Conservation (phyloP, 2,329 filamentous ascomycete genomes). For the Tolypocladium tundrense region DNA sequence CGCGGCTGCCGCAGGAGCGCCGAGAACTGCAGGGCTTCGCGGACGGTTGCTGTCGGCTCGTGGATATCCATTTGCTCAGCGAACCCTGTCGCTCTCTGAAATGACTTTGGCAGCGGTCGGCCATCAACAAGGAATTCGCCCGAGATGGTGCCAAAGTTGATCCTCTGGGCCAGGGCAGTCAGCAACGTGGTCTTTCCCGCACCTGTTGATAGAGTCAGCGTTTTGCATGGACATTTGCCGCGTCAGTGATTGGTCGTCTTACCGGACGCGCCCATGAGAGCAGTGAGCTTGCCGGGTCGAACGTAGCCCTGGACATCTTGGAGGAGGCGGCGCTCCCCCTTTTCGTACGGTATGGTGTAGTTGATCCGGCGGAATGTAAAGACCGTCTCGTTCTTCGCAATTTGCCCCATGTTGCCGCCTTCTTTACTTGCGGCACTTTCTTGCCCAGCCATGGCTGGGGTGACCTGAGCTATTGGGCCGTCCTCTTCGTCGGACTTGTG, state of each 20-base stretch:
- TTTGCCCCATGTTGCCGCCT: slow-evolving; percentile 27
- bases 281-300: slow-evolving; percentile 69
- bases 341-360: slow-evolving; percentile 44
- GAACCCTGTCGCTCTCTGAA: slow-evolving; percentile 71
- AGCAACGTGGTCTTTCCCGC: slow-evolving; percentile 66
- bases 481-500: slow-evolving; percentile 39
- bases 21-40: slow-evolving; percentile 56
- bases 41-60: slow-evolving; percentile 54
- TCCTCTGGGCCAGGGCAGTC: slow-evolving; percentile 63
- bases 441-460: slow-evolving; percentile 47
- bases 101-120: slow-evolving; percentile 58
- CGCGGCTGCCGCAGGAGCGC: slow-evolving; percentile 52
- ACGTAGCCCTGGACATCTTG: slow-evolving; percentile 77
- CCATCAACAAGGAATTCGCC: slow-evolving; percentile 77
- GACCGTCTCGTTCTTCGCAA: slow-evolving; percentile 51
- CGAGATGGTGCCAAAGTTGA: slow-evolving; percentile 64
- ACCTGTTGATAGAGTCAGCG: slow-evolving; percentile 17
- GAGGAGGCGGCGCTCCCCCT: slow-evolving; percentile 56
- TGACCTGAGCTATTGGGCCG: slow-evolving; percentile 30
- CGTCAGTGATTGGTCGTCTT: slow-evolving; percentile 1
- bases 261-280: slow-evolving; percentile 57
- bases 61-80: slow-evolving; percentile 57
- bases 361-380: slow-evolving; percentile 43
- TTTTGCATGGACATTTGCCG: background rate
- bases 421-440: slow-evolving; percentile 12